Percentiles rank a stretch among this genome's conserved stretches.
Conservation (phyloP, 169 alveolate genomes). For the Besnoitia besnoiti region DNA sequence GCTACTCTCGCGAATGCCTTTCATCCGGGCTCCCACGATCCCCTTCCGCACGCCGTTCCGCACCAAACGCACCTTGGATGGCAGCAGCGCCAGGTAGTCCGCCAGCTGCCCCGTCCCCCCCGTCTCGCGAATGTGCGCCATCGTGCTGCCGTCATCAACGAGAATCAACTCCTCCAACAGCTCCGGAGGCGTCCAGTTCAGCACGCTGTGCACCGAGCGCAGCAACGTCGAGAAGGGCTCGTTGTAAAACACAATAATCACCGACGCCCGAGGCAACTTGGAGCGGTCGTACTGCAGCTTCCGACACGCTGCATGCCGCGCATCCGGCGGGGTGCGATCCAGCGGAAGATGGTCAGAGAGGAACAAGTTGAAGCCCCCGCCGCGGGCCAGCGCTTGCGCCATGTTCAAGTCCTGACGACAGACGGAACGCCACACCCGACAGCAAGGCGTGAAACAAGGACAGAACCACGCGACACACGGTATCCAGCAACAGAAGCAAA, state of each 20-base stretch:
- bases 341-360: slow-evolving; percentile 75
- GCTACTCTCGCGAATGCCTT: slow-evolving; percentile 70
- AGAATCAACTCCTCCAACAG: slow-evolving; percentile 73
- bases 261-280: slow-evolving; percentile 72
- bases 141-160: slow-evolving; percentile 75
- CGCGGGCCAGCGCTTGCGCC: slow-evolving; percentile 69
- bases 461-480: too few relatives aligned
- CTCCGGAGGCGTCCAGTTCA: slow-evolving; percentile 76
- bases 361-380: slow-evolving; percentile 76
- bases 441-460: not conserved
- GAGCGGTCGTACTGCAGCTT: slow-evolving; percentile 54
- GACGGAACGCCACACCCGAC: not conserved
- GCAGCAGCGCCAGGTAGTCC: slow-evolving; percentile 48
- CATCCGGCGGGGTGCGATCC: slow-evolving; percentile 73
- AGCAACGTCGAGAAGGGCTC: slow-evolving; percentile 76
- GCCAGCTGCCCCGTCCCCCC: slow-evolving; percentile 41
- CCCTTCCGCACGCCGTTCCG: slow-evolving; percentile 75
- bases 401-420: slow-evolving; percentile 63
- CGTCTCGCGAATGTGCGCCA: not conserved
- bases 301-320: slow-evolving; percentile 57
- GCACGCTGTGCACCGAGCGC: slow-evolving; percentile 77
- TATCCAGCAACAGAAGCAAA: too few relatives aligned
- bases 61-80: slow-evolving; percentile 72
- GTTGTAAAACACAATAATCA: slow-evolving; percentile 75
- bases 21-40: slow-evolving; percentile 79